Base-by-base conservation (phyloP, 2,329 filamentous ascomycete genomes). In the Lecanicillium sp. region DNA sequence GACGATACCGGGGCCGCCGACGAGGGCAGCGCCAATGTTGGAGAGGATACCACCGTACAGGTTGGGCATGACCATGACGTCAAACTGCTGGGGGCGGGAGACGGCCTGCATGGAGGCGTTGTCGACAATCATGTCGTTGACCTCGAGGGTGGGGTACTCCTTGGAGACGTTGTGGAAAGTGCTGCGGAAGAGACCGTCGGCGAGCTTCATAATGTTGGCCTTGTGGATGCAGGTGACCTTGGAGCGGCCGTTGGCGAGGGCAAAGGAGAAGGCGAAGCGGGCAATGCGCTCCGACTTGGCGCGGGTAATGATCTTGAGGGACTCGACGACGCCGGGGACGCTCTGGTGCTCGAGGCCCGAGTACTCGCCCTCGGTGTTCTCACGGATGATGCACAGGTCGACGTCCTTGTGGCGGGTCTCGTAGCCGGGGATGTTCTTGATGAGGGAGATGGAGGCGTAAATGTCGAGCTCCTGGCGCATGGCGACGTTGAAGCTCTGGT, bases 211-310 rank as follows among this genome's bases (percentile, higher is more conserved):
- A 74, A 98, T 98, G 78, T 98, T 98, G 70, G 92, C 92, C 79
- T 98, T 98, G 84, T 98, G 92, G 62, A 98, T 97, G 74, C 90
- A 96, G 52, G 92, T 97, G 42, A 98, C 87, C 84, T 97, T 97
- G 77, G 94, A 90, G 63, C 92, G 81, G 79, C 94, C 90, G 78
- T 98, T 98, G 68, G 92, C 92, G 43, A 97, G 83, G 43, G 92
- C 92, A 60, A 98, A 98, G 61, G 85, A 84, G 66, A 97, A 97
- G 50, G 92, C 92, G 61, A 98, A 98, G 71, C 95, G 95, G 71
- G 90, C 87, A 59, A 98, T 98, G 62, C 92, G 87, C 81, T 98
- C 92, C 40, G 88, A 95, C 79, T 98, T 97, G 67, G 88, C 88
- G 57, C 89, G 87, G 52, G 92, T 98, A 71, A 98, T 97, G 71